Percentiles rank a stretch among this genome's conserved stretches.
These are phyloP conservation scores for Stylonectria norvegica DNA, from an alignment of 2,329 filamentous ascomycete genomes.

Conservation along the genomic window DNA sequence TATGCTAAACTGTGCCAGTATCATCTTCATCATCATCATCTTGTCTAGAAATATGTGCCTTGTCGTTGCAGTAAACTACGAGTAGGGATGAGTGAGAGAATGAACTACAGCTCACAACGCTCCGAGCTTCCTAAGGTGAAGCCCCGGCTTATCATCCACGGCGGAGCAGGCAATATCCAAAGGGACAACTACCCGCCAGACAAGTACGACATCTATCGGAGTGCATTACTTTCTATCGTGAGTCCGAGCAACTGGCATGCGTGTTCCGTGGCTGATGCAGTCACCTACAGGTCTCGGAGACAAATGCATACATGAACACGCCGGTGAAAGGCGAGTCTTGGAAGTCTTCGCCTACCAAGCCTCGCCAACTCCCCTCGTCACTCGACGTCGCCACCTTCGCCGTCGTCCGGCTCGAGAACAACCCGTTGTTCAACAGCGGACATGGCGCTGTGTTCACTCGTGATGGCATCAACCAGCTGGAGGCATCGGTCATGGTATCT, in stretches of 20 bases:
- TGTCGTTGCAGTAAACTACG: too few species aligned
- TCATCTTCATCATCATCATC: too few species aligned
- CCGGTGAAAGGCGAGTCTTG: slow-evolving; percentile 11
- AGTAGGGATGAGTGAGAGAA: too few species aligned
- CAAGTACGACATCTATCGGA: slow-evolving; percentile 56
- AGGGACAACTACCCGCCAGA: slow-evolving; percentile 56
- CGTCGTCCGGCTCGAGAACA: slow-evolving; percentile 72
- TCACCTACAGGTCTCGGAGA: slow-evolving; percentile 39
- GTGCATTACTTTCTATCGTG: slow-evolving; percentile 61
- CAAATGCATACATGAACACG: slow-evolving; percentile 46
- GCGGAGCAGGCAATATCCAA: slow-evolving; percentile 68
- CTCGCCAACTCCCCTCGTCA: slow-evolving; percentile 47
- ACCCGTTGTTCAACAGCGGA: slow-evolving; percentile 79
- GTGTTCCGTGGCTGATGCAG: background rate
- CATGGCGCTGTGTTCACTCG: slow-evolving; percentile 84
- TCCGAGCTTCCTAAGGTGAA: slow-evolving; percentile 32
- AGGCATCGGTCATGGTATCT: slow-evolving; percentile 83
- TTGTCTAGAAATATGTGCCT: too few species aligned
- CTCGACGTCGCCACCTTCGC: slow-evolving; percentile 73
- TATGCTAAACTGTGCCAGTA: too few species aligned
- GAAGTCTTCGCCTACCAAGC: slow-evolving; percentile 5
- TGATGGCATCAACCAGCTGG: slow-evolving; percentile 78
- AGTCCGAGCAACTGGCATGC: slow-evolving; percentile 11
- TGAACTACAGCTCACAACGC: too few species aligned
- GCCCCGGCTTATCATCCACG: slow-evolving; percentile 67